These are phyloP conservation scores for Boletus sensibilis DNA, from an alignment of 768 basidiomycete genomes.

Conservation along the genomic window DNA sequence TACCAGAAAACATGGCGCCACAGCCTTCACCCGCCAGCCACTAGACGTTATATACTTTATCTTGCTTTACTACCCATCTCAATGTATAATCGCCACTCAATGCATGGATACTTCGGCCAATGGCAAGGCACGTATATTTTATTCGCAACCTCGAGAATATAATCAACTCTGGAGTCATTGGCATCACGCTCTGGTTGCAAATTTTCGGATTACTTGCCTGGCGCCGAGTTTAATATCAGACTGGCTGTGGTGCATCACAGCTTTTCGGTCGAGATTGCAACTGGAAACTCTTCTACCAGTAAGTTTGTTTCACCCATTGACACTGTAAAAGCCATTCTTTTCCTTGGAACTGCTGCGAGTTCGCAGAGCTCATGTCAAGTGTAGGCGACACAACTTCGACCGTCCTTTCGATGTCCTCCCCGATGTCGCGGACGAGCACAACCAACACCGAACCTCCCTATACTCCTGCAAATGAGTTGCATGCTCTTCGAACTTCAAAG, in stretches of 20 bases:
- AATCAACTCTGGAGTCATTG: neutral
- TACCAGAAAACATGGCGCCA: conserved; percentile 57
- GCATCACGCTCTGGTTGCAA: neutral
- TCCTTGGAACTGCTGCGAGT: neutral
- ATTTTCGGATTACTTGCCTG: neutral
- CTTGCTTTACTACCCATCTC: conserved; percentile 33
- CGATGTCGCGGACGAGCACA: conserved; percentile 10
- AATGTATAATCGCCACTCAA: conserved; percentile 39
- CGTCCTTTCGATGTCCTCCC: conserved; percentile 15
- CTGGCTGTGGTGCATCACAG: neutral
- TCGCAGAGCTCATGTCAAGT: conserved; percentile 16
- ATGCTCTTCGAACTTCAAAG: conserved; percentile 3
- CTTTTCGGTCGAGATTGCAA: conserved; percentile 13
- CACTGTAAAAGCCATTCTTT: neutral
- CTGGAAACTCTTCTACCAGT: neutral
- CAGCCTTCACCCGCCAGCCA: conserved; percentile 46
- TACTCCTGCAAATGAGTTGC: neutral
- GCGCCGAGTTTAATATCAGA: conserved; percentile 11
- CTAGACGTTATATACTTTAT: conserved; percentile 45
- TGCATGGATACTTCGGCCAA: conserved; percentile 29
- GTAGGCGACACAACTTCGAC: conserved; percentile 14
- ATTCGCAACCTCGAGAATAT: neutral
- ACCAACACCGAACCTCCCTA: neutral
- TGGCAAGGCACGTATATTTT: conserved; percentile 25
- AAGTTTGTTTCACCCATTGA: neutral